Evolutionary conservation across 192 early-diverging fungal species (phyloP).

Genomic region (Backusella luteola): DNA sequence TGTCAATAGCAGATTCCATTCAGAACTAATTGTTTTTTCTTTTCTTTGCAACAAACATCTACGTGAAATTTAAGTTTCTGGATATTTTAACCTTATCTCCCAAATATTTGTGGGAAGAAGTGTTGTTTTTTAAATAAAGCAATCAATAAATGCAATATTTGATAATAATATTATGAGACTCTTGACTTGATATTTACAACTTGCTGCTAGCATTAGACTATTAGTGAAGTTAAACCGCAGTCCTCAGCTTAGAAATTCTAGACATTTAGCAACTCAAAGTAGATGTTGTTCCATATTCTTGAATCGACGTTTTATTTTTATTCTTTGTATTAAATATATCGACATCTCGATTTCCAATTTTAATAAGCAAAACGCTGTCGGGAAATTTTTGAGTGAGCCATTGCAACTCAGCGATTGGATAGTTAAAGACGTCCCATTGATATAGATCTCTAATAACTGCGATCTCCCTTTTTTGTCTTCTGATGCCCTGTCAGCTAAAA

Average conservation of each 20-base stretch:
- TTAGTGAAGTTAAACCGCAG: not conserved
- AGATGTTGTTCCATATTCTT: not conserved
- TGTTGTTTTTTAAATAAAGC: not conserved
- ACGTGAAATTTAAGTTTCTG: not conserved
- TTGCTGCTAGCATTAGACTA: not conserved
- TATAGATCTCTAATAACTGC: not conserved
- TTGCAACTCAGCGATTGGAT: not conserved
- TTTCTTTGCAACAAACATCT: not conserved
- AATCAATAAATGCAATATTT: not conserved
- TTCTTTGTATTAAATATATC: not conserved
- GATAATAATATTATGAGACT: not conserved
- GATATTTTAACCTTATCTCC: not conserved
- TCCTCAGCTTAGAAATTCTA: not conserved
- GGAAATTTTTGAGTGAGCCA: not conserved
- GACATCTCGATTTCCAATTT: not conserved
- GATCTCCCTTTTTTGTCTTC: not conserved
- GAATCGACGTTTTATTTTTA: not conserved
- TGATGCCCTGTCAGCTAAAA: not conserved
- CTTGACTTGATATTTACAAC: not conserved
- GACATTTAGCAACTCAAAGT: not conserved
- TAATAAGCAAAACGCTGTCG: not conserved
- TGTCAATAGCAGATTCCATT: not conserved
- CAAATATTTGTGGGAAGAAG: not conserved
- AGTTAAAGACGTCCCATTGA: not conserved
- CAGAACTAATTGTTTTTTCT: not conserved